Evolutionary conservation across 805 yeast genomes (phyloP).

Genomic region (Hanseniaspora thailandica): DNA sequence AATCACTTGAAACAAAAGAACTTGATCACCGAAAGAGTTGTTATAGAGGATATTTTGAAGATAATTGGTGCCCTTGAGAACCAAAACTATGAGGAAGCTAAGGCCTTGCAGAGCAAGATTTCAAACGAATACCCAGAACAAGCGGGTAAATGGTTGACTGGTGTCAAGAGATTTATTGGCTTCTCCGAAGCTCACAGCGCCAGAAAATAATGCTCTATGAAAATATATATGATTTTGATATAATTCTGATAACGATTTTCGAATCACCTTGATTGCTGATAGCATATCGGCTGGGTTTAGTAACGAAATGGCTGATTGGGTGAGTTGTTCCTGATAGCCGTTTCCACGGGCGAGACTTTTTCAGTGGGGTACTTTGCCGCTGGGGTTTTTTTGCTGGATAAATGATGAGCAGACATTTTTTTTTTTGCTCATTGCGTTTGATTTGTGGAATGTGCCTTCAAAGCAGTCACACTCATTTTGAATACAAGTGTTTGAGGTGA

Average conservation of each 20-base stretch:
- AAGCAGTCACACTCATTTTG: no score
- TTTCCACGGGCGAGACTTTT: neutral
- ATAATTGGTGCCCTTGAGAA: conserved; percentile 40
- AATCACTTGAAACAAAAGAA: conserved; percentile 69
- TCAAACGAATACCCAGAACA: conserved; percentile 56
- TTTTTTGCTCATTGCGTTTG: neutral
- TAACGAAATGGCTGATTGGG: neutral
- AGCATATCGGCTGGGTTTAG: no score
- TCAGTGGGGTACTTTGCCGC: neutral
- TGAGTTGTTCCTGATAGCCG: neutral
- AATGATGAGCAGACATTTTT: neutral
- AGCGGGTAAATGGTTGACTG: conserved; percentile 85
- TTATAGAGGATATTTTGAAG: conserved; percentile 41
- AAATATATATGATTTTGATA: neutral
- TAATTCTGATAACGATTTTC: no score
- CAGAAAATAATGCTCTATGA: neutral
- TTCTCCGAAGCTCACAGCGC: conserved; percentile 42
- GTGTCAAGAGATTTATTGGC: conserved; percentile 75
- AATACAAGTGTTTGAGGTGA: no score
- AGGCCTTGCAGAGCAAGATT: conserved; percentile 43
- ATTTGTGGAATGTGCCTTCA: no score
- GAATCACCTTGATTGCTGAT: no score
- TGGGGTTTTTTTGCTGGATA: neutral
- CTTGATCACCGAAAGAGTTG: conserved; percentile 40
- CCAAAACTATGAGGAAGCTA: conserved; percentile 51